Percentiles rank a stretch among this genome's conserved stretches.
Conservation (phyloP, 2,329 filamentous ascomycete species). For the Xylariales sp. region DNA sequence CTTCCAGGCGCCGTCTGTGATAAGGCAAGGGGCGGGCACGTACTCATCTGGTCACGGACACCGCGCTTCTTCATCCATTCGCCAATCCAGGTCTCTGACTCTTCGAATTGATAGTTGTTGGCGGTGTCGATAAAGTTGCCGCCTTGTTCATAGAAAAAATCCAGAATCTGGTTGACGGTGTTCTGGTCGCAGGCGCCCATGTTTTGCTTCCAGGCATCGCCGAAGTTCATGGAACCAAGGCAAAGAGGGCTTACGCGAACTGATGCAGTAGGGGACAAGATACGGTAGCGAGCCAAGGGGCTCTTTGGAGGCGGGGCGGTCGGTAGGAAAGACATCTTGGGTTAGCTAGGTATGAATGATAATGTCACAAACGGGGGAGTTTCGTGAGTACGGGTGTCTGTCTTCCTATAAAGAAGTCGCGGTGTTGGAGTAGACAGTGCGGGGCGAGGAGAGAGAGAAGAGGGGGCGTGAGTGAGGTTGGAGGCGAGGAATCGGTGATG, state of each 20-base stretch:
- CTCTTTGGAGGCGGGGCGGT: slow-evolving; percentile 62
- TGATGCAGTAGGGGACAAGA: slow-evolving; percentile 73
- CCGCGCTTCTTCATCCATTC: slow-evolving; percentile 75
- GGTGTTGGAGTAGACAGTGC: not conserved
- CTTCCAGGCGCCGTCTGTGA: not conserved
- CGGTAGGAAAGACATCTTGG: slow-evolving; percentile 50
- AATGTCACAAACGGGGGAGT: not conserved
- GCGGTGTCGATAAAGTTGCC: slow-evolving; percentile 81
- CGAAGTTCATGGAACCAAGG: slow-evolving; percentile 70
- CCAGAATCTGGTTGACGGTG: slow-evolving; percentile 71
- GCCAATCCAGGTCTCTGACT: slow-evolving; percentile 75
- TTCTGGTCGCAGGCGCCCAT: slow-evolving; percentile 75
- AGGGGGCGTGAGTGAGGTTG: not conserved
- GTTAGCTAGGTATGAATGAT: not conserved
- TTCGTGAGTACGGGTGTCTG: not conserved
- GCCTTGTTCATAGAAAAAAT: slow-evolving; percentile 70
- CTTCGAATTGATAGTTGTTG: slow-evolving; percentile 73
- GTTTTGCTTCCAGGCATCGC: slow-evolving; percentile 63
- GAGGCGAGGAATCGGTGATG: not conserved
- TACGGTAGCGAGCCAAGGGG: slow-evolving; percentile 71
- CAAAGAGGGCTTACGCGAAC: slow-evolving; percentile 75
- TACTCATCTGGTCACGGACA: slow-evolving; percentile 73
- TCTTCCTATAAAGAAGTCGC: not conserved
- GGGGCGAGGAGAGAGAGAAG: not conserved
- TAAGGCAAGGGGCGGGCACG: slow-evolving; percentile 37